A percentile compares a stretch with the other conserved stretches of the same genome.
Conservation (phyloP, 352 stramenopile species). For the Pythium scleroteichum region DNA sequence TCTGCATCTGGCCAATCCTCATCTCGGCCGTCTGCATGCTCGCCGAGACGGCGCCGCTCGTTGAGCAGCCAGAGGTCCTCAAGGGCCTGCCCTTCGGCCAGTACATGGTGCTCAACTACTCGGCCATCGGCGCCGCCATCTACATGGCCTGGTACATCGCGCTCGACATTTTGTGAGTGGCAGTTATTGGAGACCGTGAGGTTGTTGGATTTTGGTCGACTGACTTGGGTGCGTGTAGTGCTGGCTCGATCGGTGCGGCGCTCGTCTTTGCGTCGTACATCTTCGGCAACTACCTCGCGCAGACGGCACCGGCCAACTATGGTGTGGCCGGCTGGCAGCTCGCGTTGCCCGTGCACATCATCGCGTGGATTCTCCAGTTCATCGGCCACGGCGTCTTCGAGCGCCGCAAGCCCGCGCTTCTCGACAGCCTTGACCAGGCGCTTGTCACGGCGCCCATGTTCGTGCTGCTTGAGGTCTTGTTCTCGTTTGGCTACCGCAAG, state of each 20-base stretch:
- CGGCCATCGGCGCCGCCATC: conserved; percentile 30
- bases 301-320: conserved; percentile 18
- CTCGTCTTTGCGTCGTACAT: conserved; percentile 38
- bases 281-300: conserved; percentile 36
- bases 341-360: conserved; percentile 37
- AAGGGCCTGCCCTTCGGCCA: conserved; percentile 26
- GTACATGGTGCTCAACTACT: conserved; percentile 48
- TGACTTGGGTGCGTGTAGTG: conserved; percentile 6
- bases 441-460: conserved; percentile 61
- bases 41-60: conserved; percentile 29
- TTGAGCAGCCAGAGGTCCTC: conserved; percentile 29
- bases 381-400: conserved; percentile 66
- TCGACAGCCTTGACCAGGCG: conserved; percentile 62
- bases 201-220: conserved; percentile 4
- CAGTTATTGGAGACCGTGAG: not conserved
- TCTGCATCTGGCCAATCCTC: conserved; percentile 69
- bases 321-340: conserved; percentile 40
- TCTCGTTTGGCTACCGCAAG: conserved; percentile 46
- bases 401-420: conserved; percentile 48
- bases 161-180: conserved; percentile 36
- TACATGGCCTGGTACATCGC: conserved; percentile 62
- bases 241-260: conserved; percentile 33
- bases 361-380: conserved; percentile 57
- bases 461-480: conserved; percentile 55
- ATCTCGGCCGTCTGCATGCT: conserved; percentile 49